Evolutionary conservation across 2,329 filamentous ascomycete genomes (phyloP), one percentile per base, ranked within the genome.

Genomic region (Colletotrichum simmondsii): DNA sequence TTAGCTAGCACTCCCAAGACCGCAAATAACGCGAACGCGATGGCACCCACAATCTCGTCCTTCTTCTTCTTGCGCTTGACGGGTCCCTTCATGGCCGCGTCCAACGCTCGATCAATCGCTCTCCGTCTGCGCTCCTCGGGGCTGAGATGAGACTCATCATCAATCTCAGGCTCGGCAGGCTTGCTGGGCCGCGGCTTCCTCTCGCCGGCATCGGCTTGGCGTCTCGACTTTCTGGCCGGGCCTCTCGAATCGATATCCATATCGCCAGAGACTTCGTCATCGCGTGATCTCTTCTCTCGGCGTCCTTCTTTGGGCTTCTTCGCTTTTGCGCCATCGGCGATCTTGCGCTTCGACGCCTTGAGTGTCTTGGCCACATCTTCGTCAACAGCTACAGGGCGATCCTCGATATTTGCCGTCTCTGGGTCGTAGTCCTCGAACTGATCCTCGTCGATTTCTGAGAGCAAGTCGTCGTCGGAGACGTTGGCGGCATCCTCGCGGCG

Each of bases 101-200:
- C 94, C 85, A 98, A 94, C 68, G 94, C 93, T 76, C 92, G 90
- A 78, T 98, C 94, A 65, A 99, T 91, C 24, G 95, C 95, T 76
- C 94, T 89, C 77, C 93, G 92, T 77, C 95, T 91, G 77, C 94
- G 90, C 85, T 98, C 94, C 82, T 97, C 95, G 0, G 95, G 94
- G 24, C 93, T 93, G 77, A 98, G 83, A 74, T 92, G 88, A 78
- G 95, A 94, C 74, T 97, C 94, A 76, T 94, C 89, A 75, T 94
- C 91, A 5, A 91, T 89, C 72, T 92, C 90, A 3, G 87, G 87
- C 24, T 85, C 82, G 1, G 83, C 75, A 16, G 80, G 78, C 76
- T 84, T 86, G 42, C 42, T 49, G 24, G 80, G 78, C 76, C 86
- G 87, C 52, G 83, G 84, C 74, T 85, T 87, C 75, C 88, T 87